Evolutionary conservation across 306 rosid species (phyloP), one percentile per base, ranked within the genome.

Genomic region (Vachellia collinsii): DNA sequence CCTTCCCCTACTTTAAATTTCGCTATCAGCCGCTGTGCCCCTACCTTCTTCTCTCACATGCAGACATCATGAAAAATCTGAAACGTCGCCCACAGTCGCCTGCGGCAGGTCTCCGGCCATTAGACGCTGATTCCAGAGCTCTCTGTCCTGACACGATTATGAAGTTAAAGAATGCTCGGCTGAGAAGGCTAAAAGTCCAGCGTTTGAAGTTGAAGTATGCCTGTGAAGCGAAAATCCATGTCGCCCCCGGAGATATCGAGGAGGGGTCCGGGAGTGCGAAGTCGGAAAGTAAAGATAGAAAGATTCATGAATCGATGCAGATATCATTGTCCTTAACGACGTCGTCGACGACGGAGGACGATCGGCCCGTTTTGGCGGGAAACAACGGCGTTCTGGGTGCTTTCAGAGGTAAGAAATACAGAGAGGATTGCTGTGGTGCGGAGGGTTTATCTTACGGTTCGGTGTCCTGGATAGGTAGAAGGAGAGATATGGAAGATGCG

Each of bases 401-500:
- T 29, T 29, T 29, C 34, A 29, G 34, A 29, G 34, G 34, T 29
- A 2, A 69, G 19, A 38, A 16, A 38, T 10, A 47, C 4, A 22
- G 12, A 29, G 69, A 62, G 12, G 29, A 16, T 23, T 11, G 3
- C 11, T 53, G 20, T 38, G 13, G 14, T 39, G 25, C 11, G 20
- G 42, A 56, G 51, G 77, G 42, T 48, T 25, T 53, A 39, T 51
- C 82, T 22, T 85, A 88, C 80, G 94, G 99, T 17, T 83, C 75
- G n/a, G 87, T 81, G 9, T 93, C 99, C 62, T 71, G 81, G 71
- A 89, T 86, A n/a, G 99, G 99, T 22, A 75, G 81, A 62, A 90
- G 99, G 88, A 93, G 70, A 75, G 99, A 89, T 73, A 94, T 93
- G 99, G 99, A 94, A 73, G 99, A 94, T 46, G 86, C 90, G 10